Evolutionary conservation across 306 rosid genomes (phyloP), one percentile per base, ranked within the genome.

Genomic region (Rosa multiflora): DNA sequence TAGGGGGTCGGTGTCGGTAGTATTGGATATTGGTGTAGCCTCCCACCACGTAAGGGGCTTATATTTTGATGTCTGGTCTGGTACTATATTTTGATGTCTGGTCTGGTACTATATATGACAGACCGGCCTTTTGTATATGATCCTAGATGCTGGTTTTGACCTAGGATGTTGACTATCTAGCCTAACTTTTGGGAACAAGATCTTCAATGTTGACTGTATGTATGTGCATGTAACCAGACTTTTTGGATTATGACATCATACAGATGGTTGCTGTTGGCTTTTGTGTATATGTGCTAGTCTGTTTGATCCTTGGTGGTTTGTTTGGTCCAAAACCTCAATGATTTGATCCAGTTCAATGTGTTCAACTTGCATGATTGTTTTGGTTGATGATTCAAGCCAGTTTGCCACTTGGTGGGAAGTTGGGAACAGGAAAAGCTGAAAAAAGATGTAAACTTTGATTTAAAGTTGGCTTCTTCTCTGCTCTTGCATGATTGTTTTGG

Each of bases 1-100:
- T 62, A 47, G 79, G 71, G 64, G 79, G 79, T 46, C n/a, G 32
- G 69, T 23, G 72, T 46, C n/a, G 32, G 69, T 23, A 72, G 46
- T 35, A 59, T 76, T 23, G 49, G 4, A 13, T 42, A 21, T 21
- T 4, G 67, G 67, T 62, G 39, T 62, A 62, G 40, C 39, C 67
- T 29, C 39, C 67, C 39, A 10, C 40, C 40, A 8, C 12, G 4
- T 21, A 23, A 10, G 39, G 67, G 32, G 67, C 46, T 37, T 64
- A 26, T 32, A 12, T 66, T 66, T 66, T 66, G 46, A 37, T 5
- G 70, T 35, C 70, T 35, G 67, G 70, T 37, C 47, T 17, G 70
- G 21, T 14, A 35, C 6, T 64, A 26, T 29, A 11, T 64, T 64
- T 64, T 64, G 46, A 35, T 4, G 70, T 35, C 70, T 35, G 70